Percentiles rank a stretch among this genome's conserved stretches.
phyloP scores from a whole-genome alignment of 1,139 yeast species.

The Suhomyces bribrorum region DNA sequence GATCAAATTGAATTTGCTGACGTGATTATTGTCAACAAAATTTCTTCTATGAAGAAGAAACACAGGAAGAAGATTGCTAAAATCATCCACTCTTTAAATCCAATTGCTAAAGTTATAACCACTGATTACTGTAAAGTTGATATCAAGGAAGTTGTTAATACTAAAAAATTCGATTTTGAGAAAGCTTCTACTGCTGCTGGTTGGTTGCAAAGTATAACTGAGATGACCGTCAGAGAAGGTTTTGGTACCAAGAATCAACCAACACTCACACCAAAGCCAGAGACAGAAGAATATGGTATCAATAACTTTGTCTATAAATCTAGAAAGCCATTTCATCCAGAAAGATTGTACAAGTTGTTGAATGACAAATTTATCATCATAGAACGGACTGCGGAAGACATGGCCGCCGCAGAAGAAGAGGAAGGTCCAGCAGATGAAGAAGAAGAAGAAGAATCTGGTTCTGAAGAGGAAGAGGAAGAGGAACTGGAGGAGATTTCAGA shows the following conservation, averaged over 20 bases:
- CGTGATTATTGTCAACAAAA: conserved; percentile 42
- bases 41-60: conserved; percentile 26
- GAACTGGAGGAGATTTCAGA: conserved; percentile 23
- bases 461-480: conserved; percentile 21
- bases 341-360: conserved; percentile 36
- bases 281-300: conserved; percentile 44
- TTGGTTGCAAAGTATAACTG: conserved; percentile 46
- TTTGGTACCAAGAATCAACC: conserved; percentile 26
- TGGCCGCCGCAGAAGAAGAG: conserved; percentile 15
- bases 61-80: conserved; percentile 26
- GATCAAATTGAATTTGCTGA: conserved; percentile 51
- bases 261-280: conserved; percentile 27
- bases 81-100: conserved; percentile 38
- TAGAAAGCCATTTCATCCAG: conserved; percentile 47
- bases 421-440: conserved; percentile 12
- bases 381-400: conserved; percentile 19
- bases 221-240: conserved; percentile 39
- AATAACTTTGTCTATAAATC: conserved; percentile 42
- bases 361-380: conserved; percentile 37
- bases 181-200: conserved; percentile 47
- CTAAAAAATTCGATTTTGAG: conserved; percentile 39
- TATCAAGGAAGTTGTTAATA: conserved; percentile 32
- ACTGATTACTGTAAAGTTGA: conserved; percentile 41
- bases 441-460: conserved; percentile 15
- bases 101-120: conserved; percentile 37